These are phyloP conservation scores for Coemansia reversa DNA, from an alignment of 192 early-diverging fungal genomes.

Conservation along the genomic window DNA sequence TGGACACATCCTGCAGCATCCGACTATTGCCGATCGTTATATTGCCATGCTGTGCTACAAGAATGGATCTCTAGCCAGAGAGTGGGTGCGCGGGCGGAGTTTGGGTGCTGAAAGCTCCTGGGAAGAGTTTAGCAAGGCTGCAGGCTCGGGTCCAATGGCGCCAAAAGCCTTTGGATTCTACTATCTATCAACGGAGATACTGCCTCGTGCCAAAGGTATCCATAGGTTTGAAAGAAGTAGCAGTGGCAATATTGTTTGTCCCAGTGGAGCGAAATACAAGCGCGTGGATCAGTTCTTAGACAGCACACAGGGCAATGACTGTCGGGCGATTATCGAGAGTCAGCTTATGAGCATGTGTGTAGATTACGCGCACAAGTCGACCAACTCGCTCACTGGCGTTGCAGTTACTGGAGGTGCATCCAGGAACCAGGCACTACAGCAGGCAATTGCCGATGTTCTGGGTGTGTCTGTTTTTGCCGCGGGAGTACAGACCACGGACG, in stretches of 20 bases:
- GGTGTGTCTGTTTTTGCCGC: constrained; percentile 60
- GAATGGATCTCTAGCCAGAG: constrained; percentile 81
- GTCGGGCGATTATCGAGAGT: constrained; percentile 70
- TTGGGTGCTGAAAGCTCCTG: constrained; percentile 57
- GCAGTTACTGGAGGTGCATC: constrained; percentile 78
- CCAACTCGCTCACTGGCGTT: constrained; percentile 28
- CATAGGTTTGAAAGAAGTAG: constrained; percentile 54
- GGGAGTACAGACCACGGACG: neutral
- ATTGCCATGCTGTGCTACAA: constrained; percentile 83
- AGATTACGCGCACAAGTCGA: constrained; percentile 39
- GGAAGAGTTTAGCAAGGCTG: constrained; percentile 57
- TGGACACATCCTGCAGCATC: constrained; percentile 66
- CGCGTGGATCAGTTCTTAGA: constrained; percentile 19
- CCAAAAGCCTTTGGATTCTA: constrained; percentile 64
- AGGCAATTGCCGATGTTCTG: constrained; percentile 71
- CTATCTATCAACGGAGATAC: constrained; percentile 71
- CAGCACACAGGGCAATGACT: constrained; percentile 25
- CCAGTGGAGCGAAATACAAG: constrained; percentile 32
- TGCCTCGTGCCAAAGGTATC: constrained; percentile 67
- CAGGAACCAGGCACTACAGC: constrained; percentile 57
- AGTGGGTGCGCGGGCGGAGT: constrained; percentile 60
- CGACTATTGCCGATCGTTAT: constrained; percentile 57
- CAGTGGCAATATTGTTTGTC: constrained; percentile 27
- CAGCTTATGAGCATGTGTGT: constrained; percentile 72
- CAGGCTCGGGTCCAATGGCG: constrained; percentile 21